Conservation (phyloP, 495 filamentous ascomycete genomes). For the Usnea hakonensis region DNA sequence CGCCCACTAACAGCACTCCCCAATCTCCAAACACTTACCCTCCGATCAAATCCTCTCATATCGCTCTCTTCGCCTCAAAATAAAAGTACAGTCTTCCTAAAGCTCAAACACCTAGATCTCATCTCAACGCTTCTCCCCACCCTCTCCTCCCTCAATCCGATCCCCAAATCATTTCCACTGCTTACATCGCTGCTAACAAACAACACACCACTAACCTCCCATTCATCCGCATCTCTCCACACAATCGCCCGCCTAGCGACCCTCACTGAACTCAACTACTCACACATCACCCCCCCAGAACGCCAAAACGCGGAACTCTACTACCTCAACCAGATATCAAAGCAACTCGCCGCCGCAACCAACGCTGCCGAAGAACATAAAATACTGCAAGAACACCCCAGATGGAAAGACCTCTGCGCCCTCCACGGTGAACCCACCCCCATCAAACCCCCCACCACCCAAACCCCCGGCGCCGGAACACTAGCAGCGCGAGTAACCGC, state of each 20-base stretch:
- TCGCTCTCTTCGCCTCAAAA: background rate
- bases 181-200: conserved; percentile 64
- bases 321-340: conserved; percentile 74
- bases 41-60: conserved; percentile 27
- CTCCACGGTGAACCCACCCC: conserved; percentile 60
- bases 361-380: conserved; percentile 39
- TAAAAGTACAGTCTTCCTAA: background rate
- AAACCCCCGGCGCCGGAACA: conserved; percentile 48
- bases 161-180: conserved; percentile 18
- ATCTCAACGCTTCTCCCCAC: conserved; percentile 46
- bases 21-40: conserved; percentile 45
- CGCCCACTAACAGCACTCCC: conserved; percentile 48
- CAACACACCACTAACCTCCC: conserved; percentile 72
- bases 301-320: conserved; percentile 84
- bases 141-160: conserved; percentile 23
- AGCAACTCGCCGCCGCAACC: conserved; percentile 57
- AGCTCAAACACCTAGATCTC: conserved; percentile 43
- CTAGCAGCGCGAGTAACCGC: conserved; percentile 66
- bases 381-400: conserved; percentile 53
- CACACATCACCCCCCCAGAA: conserved; percentile 60
- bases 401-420: conserved; percentile 66
- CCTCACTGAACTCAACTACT: conserved; percentile 70
- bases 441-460: conserved; percentile 27
- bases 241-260: conserved; percentile 66
- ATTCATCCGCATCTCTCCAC: conserved; percentile 69